Conservation (phyloP, 2,329 filamentous ascomycete species). For the Dactylellina leptospora region DNA sequence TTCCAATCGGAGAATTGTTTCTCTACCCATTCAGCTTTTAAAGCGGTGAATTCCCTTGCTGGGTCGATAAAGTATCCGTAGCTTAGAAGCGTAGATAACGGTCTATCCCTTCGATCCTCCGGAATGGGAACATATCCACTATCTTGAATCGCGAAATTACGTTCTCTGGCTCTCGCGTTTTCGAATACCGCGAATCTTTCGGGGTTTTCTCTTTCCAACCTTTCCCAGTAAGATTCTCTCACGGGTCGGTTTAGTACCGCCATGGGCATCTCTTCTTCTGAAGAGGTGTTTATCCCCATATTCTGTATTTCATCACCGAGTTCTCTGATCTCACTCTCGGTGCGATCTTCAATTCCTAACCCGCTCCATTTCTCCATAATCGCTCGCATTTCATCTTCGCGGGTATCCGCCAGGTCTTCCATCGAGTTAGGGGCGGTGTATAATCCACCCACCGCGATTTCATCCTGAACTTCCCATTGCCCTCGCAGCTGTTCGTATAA, state of each 20-base stretch:
- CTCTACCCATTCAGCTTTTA: constrained; percentile 6
- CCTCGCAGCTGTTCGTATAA: neutral
- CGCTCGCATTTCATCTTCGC: neutral
- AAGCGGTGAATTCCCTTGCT: neutral
- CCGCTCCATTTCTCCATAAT: neutral
- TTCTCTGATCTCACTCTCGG: neutral
- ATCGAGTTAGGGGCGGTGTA: too few species aligned
- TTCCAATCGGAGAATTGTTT: constrained; percentile 11
- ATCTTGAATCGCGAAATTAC: neutral
- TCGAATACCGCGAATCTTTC: neutral
- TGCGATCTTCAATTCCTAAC: neutral
- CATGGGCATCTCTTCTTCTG: neutral
- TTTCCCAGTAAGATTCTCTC: neutral
- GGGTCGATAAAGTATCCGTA: constrained; percentile 16
- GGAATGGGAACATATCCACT: constrained; percentile 9
- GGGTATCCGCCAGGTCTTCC: too few species aligned
- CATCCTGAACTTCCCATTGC: neutral
- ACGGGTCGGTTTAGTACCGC: neutral
- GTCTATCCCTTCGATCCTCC: neutral
- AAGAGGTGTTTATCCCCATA: neutral
- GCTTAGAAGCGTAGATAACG: neutral
- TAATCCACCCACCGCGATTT: too few species aligned
- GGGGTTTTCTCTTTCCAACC: neutral
- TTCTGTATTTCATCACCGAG: neutral
- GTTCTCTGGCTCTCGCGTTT: neutral